Percentiles rank a stretch among this genome's conserved stretches.
phyloP scores from a whole-genome alignment of 352 stramenopile genomes.

The Sclerospora graminicola region DNA sequence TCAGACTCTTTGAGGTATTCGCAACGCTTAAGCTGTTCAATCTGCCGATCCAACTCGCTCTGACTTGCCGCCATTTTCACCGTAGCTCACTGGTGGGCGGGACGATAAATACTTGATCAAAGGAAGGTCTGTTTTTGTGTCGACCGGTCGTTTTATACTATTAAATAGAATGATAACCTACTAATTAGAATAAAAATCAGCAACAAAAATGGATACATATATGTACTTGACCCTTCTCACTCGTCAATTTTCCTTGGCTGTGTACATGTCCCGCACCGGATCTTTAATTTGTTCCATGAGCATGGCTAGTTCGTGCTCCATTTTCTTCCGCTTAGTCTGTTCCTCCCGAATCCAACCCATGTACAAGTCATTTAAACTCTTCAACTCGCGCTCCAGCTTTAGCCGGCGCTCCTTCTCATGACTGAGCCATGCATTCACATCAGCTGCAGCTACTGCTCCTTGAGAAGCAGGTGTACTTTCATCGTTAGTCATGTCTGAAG shows the following conservation, averaged over 20 bases:
- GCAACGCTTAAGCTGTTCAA: slow-evolving; percentile 90
- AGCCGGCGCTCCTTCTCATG: slow-evolving; percentile 56
- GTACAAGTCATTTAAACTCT: slow-evolving; percentile 74
- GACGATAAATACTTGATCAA: neutral
- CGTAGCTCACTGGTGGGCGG: slow-evolving; percentile 19
- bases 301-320: slow-evolving; percentile 42
- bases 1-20: slow-evolving; percentile 98
- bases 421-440: slow-evolving; percentile 60
- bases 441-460: slow-evolving; percentile 22
- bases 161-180: slow-evolving; percentile 3
- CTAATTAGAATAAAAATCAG: slow-evolving; percentile 2
- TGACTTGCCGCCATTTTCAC: slow-evolving; percentile 61
- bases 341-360: slow-evolving; percentile 80
- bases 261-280: too few species aligned
- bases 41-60: slow-evolving; percentile 81
- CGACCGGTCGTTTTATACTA: slow-evolving; percentile 15
- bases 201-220: neutral
- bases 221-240: neutral
- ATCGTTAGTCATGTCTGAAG: slow-evolving; percentile 7
- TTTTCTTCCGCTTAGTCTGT: slow-evolving; percentile 61
- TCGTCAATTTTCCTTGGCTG: too few species aligned
- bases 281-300: slow-evolving; percentile 25
- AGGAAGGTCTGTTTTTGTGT: slow-evolving; percentile 11
- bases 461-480: neutral
- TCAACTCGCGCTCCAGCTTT: slow-evolving; percentile 73